phyloP scores from a whole-genome alignment of 1,284 basidiomycete genomes.

The Jaminaea rosea region DNA sequence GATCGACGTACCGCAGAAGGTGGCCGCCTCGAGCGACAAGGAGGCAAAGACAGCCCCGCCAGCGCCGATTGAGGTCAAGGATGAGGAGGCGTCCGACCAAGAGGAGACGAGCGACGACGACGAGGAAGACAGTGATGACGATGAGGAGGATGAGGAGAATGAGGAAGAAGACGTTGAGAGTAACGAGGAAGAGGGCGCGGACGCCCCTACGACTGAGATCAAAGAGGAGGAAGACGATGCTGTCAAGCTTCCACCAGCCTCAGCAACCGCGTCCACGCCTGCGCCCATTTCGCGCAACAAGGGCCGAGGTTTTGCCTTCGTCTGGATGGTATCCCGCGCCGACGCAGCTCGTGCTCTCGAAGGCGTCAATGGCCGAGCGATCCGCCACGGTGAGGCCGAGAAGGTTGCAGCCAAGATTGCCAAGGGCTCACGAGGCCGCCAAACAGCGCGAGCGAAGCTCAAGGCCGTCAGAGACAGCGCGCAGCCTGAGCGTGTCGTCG shows the following conservation, averaged over 20 bases:
- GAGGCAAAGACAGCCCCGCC: neutral
- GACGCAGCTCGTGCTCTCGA: conserved; percentile 79
- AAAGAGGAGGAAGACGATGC: conserved; percentile 30
- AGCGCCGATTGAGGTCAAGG: conserved; percentile 58
- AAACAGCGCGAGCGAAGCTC: conserved; percentile 54
- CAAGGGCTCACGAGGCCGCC: conserved; percentile 59
- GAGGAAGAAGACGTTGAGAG: conserved; percentile 37
- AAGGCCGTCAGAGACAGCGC: conserved; percentile 22
- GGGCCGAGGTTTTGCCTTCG: conserved; percentile 80
- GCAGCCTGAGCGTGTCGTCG: conserved; percentile 60
- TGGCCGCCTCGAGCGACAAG: conserved; percentile 1
- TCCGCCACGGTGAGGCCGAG: conserved; percentile 60
- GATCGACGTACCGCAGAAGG: conserved; percentile 62
- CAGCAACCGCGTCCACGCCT: conserved; percentile 58
- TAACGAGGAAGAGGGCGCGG: conserved; percentile 33
- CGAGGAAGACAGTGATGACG: conserved; percentile 8
- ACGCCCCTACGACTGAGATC: conserved; percentile 42
- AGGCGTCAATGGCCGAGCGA: conserved; percentile 69
- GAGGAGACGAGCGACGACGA: conserved; percentile 9
- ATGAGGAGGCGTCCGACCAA: conserved; percentile 19
- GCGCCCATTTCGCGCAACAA: too few relatives aligned
- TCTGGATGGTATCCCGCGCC: conserved; percentile 80
- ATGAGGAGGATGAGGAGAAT: conserved; percentile 15
- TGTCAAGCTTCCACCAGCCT: conserved; percentile 16
- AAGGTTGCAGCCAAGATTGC: conserved; percentile 58